phyloP scores from a whole-genome alignment of 768 basidiomycete genomes.

The Tephrocybe sp. region DNA sequence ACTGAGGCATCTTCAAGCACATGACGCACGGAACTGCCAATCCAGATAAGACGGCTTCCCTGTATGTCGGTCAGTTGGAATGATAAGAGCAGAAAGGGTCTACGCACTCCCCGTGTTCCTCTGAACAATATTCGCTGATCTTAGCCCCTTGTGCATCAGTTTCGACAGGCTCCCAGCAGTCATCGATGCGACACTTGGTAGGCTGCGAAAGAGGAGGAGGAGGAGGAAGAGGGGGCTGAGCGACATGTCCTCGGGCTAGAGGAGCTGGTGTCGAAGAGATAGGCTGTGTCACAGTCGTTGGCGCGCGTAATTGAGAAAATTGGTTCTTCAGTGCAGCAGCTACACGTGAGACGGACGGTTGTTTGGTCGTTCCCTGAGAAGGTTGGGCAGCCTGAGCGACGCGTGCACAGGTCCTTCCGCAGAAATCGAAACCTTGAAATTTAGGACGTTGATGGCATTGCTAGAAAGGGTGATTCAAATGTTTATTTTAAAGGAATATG shows the following conservation, averaged over 20 bases:
- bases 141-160: conserved; percentile 52
- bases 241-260: too few relatives aligned
- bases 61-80: conserved; percentile 24
- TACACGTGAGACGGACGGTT: not conserved
- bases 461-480: conserved; percentile 24
- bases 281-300: not conserved
- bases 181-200: conserved; percentile 52
- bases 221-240: not conserved
- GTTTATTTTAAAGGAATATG: not conserved
- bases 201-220: conserved; percentile 8
- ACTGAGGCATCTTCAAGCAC: conserved; percentile 62
- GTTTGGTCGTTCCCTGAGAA: conserved; percentile 1
- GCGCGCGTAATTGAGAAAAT: conserved; percentile 21
- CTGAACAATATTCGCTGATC: conserved; percentile 58
- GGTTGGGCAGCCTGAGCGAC: conserved; percentile 14
- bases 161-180: conserved; percentile 57
- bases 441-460: conserved; percentile 62
- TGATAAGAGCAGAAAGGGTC: not conserved
- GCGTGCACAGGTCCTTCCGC: conserved; percentile 59
- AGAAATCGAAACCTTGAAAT: conserved; percentile 58
- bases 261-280: too few relatives aligned
- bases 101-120: conserved; percentile 63
- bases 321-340: conserved; percentile 26
- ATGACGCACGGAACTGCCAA: conserved; percentile 59
- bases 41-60: conserved; percentile 58